Percentiles rank a stretch among this genome's conserved stretches.
These are phyloP conservation scores for Golubevia pallescens DNA, from an alignment of 1,284 basidiomycete species.

Conservation along the genomic window DNA sequence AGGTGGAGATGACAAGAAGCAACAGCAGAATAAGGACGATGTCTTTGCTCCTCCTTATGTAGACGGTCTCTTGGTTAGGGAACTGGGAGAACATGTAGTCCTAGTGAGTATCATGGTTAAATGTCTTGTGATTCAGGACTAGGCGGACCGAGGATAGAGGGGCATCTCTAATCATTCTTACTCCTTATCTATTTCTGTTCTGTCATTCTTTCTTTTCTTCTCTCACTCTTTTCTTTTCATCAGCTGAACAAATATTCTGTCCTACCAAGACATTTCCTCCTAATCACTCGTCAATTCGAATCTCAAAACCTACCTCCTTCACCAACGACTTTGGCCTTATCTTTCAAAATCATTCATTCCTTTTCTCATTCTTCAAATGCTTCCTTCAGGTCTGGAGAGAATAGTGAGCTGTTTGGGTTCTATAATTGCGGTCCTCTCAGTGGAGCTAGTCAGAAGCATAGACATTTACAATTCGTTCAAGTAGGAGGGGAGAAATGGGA, in stretches of 20 bases:
- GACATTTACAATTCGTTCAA: constrained; percentile 55
- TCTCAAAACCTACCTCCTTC: constrained; percentile 51
- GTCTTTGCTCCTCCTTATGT: constrained; percentile 62
- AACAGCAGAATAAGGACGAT: constrained; percentile 36
- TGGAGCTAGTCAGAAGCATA: constrained; percentile 53
- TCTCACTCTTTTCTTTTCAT: background rate
- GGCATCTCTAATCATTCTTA: background rate
- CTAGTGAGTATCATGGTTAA: constrained; percentile 14
- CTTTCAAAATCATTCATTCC: constrained; percentile 32
- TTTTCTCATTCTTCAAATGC: background rate
- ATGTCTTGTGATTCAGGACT: background rate
- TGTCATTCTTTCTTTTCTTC: constrained; percentile 2
- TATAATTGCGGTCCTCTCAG: constrained; percentile 54
- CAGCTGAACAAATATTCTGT: constrained; percentile 60
- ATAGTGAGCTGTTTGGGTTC: constrained; percentile 43
- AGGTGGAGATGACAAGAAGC: background rate
- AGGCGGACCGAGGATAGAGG: background rate
- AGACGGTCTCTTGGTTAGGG: constrained; percentile 46
- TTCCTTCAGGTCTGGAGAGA: background rate
- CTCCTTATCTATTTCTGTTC: background rate
- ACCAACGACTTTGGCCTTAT: constrained; percentile 35
- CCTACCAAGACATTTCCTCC: constrained; percentile 51
- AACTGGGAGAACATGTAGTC: constrained; percentile 35
- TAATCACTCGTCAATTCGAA: constrained; percentile 52
- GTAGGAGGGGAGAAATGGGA: constrained; percentile 12